phyloP scores from a whole-genome alignment of 257 asterid genomes.

The Penstemon barbatus region DNA sequence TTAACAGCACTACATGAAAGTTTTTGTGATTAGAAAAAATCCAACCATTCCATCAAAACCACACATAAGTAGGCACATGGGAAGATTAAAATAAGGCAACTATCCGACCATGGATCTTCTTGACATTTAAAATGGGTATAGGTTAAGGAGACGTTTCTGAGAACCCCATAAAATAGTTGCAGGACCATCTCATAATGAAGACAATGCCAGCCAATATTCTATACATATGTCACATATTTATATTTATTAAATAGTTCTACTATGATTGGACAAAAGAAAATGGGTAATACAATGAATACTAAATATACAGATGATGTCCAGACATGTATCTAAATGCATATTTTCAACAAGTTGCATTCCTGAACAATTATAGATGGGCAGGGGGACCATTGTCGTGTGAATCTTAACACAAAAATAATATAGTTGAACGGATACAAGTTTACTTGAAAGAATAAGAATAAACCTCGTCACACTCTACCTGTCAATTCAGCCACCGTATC shows the following conservation, averaged over 20 bases:
- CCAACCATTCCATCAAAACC: neutral
- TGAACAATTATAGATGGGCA: neutral
- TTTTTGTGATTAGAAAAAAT: neutral
- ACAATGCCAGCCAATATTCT: neutral
- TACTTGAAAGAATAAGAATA: slow-evolving; percentile 1
- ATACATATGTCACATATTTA: neutral
- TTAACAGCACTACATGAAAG: neutral
- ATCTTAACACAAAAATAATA: slow-evolving; percentile 32
- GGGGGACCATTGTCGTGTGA: slow-evolving; percentile 27
- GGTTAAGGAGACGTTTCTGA: neutral
- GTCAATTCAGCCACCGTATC: slow-evolving; percentile 67
- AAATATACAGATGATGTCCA: slow-evolving; percentile 22
- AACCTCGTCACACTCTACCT: slow-evolving; percentile 32
- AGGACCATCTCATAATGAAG: slow-evolving; percentile 4
- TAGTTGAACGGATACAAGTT: slow-evolving; percentile 16
- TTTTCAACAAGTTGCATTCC: slow-evolving; percentile 26
- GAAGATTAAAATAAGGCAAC: neutral
- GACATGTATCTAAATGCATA: neutral
- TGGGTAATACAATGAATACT: slow-evolving; percentile 9
- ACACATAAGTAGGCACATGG: neutral
- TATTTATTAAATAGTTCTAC: neutral
- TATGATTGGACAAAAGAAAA: neutral
- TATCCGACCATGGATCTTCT: neutral
- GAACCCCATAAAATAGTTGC: neutral
- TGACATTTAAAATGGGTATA: neutral